A percentile compares a stretch with the other conserved stretches of the same genome.
Evolutionary conservation across 495 filamentous ascomycete species (phyloP).

Genomic region (Penicillium psychrofluorescens): DNA sequence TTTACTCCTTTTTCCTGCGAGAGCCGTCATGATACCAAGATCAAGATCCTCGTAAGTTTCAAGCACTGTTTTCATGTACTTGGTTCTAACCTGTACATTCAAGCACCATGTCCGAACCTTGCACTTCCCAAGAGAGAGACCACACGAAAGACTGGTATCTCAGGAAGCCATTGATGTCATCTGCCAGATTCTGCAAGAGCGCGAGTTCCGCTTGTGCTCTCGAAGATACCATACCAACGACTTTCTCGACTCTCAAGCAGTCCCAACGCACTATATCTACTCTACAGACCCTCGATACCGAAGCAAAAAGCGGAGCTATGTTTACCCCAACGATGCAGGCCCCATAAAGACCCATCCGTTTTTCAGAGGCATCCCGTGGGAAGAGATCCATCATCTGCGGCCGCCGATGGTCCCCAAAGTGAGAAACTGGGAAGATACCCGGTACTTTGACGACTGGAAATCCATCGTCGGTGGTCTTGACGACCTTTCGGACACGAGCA

Average conservation of each 20-base stretch:
- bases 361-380: constrained; percentile 63
- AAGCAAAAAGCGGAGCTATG: constrained; percentile 46
- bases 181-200: constrained; percentile 65
- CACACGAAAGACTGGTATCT: constrained; percentile 44
- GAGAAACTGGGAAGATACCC: constrained; percentile 66
- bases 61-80: neutral
- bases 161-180: constrained; percentile 68
- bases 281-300: constrained; percentile 23
- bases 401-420: constrained; percentile 77
- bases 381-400: constrained; percentile 52
- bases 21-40: constrained; percentile 71
- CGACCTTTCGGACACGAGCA: constrained; percentile 20
- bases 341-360: constrained; percentile 74
- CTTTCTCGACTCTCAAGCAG: constrained; percentile 22
- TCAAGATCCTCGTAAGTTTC: constrained; percentile 63
- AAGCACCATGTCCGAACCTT: constrained; percentile 46
- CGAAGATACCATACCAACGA: constrained; percentile 63
- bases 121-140: constrained; percentile 55
- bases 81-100: neutral
- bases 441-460: constrained; percentile 81
- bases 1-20: constrained; percentile 83
- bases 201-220: constrained; percentile 66
- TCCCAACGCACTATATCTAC: constrained; percentile 24
- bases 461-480: constrained; percentile 52
- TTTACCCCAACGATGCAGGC: constrained; percentile 70